phyloP scores from a whole-genome alignment of 495 filamentous ascomycete genomes.

The Xylaria scruposa region DNA sequence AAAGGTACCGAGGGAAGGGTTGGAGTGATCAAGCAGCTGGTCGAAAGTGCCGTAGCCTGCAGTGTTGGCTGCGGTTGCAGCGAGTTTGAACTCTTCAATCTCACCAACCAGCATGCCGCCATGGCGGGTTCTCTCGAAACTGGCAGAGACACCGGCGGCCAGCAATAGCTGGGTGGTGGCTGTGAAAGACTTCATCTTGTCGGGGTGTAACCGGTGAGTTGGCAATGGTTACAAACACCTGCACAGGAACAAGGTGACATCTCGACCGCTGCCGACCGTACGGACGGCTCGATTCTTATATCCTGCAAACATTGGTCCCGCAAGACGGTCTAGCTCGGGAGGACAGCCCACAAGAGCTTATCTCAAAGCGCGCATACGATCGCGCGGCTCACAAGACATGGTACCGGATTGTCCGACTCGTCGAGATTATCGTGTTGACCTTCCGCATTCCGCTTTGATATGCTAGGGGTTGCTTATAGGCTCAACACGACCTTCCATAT shows the following conservation, averaged over 20 bases:
- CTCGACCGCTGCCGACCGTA: neutral
- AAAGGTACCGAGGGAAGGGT: slow-evolving; percentile 63
- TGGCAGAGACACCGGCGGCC: slow-evolving; percentile 37
- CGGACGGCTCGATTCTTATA: slow-evolving; percentile 20
- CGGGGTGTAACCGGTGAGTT: slow-evolving; percentile 9
- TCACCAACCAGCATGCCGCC: slow-evolving; percentile 42
- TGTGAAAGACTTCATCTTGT: slow-evolving; percentile 39
- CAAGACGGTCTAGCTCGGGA: neutral
- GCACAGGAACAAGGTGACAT: slow-evolving; percentile 12
- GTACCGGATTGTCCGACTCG: slow-evolving; percentile 8
- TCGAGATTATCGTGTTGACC: slow-evolving; percentile 20
- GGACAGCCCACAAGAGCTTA: slow-evolving; percentile 6
- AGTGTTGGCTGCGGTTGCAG: slow-evolving; percentile 12
- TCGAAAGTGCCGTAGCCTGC: slow-evolving; percentile 51
- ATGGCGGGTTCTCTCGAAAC: slow-evolving; percentile 29
- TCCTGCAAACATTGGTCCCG: slow-evolving; percentile 17
- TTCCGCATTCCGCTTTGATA: slow-evolving; percentile 21
- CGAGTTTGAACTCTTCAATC: slow-evolving; percentile 33
- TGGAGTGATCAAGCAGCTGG: slow-evolving; percentile 63
- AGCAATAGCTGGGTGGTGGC: slow-evolving; percentile 37
- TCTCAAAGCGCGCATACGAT: slow-evolving; percentile 15
- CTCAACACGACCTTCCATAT: slow-evolving; percentile 25
- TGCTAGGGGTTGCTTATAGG: slow-evolving; percentile 19
- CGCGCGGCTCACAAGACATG: slow-evolving; percentile 21
- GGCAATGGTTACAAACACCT: slow-evolving; percentile 33